Conservation (phyloP, 177 flowering plant species). For the Vitis hybrid region DNA sequence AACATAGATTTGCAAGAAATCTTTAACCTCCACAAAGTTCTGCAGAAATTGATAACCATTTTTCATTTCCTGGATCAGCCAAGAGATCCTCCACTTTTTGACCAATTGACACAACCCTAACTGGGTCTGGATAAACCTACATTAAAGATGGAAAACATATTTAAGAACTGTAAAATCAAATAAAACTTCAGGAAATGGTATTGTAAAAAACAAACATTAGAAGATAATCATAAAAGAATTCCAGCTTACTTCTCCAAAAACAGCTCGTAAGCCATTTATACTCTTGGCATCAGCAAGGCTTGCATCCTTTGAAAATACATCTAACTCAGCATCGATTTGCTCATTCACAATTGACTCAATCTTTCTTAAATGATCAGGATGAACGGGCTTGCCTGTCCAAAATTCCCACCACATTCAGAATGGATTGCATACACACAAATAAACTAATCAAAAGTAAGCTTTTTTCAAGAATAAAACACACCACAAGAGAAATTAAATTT, state of each 20-base stretch:
- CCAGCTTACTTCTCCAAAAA: constrained; percentile 92
- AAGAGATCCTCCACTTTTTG: constrained; percentile 81
- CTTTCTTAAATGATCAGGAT: constrained; percentile 65
- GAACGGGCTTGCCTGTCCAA: constrained; percentile 75
- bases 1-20: constrained; percentile 1
- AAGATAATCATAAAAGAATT: background rate
- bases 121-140: constrained; percentile 98
- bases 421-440: background rate
- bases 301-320: constrained; percentile 74
- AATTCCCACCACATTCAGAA: constrained; percentile 2
- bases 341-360: constrained; percentile 86
- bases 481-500: no score
- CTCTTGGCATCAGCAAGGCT: constrained; percentile 79
- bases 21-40: constrained; percentile 93
- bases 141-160: background rate
- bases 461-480: no score
- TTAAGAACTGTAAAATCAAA: no score
- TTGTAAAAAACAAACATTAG: background rate
- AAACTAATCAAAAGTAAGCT: background rate
- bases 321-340: constrained; percentile 77
- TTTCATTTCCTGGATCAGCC: constrained; percentile 72
- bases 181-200: no score
- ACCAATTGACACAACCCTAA: constrained; percentile 92
- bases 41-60: constrained; percentile 78
- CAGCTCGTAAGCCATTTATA: constrained; percentile 89